These are phyloP conservation scores for Trichoderma sp. DNA, from an alignment of 2,329 filamentous ascomycete genomes.

Conservation along the genomic window DNA sequence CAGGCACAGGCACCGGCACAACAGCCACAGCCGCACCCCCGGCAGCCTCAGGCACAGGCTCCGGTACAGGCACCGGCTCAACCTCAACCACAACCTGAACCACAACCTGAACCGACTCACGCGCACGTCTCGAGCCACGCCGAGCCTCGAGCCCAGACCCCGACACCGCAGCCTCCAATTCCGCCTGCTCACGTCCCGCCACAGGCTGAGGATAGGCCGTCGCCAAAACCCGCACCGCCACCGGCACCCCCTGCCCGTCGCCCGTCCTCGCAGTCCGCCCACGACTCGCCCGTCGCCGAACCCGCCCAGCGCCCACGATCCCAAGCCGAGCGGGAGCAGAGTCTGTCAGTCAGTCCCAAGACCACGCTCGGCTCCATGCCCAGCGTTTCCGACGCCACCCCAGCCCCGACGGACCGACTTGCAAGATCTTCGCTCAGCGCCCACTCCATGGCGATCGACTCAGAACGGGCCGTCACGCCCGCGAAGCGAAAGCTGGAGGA, in stretches of 20 bases:
- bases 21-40: constrained; percentile 26
- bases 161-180: constrained; percentile 22
- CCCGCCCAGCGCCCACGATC: constrained; percentile 55
- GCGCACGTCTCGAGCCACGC: not conserved
- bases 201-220: constrained; percentile 37
- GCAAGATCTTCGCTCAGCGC: constrained; percentile 32
- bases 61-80: constrained; percentile 34
- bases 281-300: constrained; percentile 49
- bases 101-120: not conserved
- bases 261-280: constrained; percentile 40
- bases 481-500: constrained; percentile 48
- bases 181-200: constrained; percentile 32
- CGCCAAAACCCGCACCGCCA: constrained; percentile 38
- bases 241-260: constrained; percentile 44
- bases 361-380: constrained; percentile 61
- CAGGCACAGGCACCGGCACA: constrained; percentile 34
- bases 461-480: constrained; percentile 42
- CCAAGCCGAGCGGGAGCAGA: constrained; percentile 67
- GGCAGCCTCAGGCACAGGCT: constrained; percentile 27
- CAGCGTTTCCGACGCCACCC: constrained; percentile 44
- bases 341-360: constrained; percentile 77
- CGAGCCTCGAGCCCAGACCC: constrained; percentile 29
- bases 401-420: constrained; percentile 35
- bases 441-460: constrained; percentile 38
- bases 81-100: constrained; percentile 27